These are phyloP conservation scores for Schoenoplectus triqueter DNA, from an alignment of 202 grass and related monocot species.

Conservation along the genomic window DNA sequence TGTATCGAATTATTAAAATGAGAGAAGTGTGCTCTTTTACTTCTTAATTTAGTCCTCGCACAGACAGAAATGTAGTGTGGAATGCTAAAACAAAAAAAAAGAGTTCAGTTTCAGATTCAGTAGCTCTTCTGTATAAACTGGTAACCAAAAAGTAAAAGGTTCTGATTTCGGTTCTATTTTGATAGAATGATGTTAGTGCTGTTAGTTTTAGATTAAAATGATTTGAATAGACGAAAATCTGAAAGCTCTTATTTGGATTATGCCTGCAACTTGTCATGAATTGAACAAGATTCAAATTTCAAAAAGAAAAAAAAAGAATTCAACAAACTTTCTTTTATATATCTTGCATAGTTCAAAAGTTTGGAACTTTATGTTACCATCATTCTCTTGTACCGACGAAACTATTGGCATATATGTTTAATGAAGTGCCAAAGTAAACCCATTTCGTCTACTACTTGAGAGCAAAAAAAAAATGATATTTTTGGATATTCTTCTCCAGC, in stretches of 20 bases:
- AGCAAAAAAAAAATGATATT: background rate
- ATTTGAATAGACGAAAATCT: background rate
- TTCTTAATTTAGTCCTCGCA: no score
- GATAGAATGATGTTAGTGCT: no score
- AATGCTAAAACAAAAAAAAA: no score
- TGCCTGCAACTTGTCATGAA: background rate
- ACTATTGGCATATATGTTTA: background rate
- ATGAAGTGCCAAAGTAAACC: background rate
- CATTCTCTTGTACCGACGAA: background rate
- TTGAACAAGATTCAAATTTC: background rate
- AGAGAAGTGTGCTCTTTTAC: no score
- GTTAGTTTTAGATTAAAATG: no score
- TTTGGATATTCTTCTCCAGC: conserved; percentile 33
- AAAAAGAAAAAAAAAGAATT: no score
- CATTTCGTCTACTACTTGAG: background rate
- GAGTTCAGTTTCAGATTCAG: no score
- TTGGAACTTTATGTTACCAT: background rate
- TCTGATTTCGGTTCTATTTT: no score
- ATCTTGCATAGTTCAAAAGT: background rate
- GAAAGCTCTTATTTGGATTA: background rate
- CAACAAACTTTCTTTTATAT: background rate
- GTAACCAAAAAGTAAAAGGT: no score
- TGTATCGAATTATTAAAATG: no score
- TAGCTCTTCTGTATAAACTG: no score
- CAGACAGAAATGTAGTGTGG: no score